These are phyloP conservation scores for Tetracladium setigerum DNA, from an alignment of 495 filamentous ascomycete species.

Conservation along the genomic window DNA sequence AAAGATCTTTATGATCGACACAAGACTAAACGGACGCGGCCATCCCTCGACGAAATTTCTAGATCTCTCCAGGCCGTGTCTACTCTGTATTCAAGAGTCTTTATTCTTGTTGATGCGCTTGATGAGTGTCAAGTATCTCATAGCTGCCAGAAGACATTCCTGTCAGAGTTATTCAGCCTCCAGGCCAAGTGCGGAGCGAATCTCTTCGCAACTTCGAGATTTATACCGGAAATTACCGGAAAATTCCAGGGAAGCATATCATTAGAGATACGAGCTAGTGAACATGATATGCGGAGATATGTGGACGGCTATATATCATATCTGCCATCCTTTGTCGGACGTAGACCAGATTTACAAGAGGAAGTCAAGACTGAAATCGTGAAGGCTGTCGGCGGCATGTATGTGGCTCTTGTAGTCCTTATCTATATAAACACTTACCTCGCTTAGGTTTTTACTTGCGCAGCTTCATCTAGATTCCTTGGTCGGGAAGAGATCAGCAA, in stretches of 20 bases:
- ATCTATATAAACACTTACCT: no score
- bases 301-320: constrained; percentile 18
- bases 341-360: constrained; percentile 18
- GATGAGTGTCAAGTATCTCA: constrained; percentile 33
- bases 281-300: constrained; percentile 29
- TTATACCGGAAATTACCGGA: constrained; percentile 25
- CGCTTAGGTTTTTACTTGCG: constrained; percentile 37
- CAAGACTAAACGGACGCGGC: constrained; percentile 12
- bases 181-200: constrained; percentile 19
- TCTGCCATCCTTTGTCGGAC: constrained; percentile 17
- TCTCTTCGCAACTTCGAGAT: constrained; percentile 34
- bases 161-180: constrained; percentile 24
- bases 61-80: constrained; percentile 17
- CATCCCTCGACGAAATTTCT: constrained; percentile 20
- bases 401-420: constrained; percentile 13
- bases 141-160: constrained; percentile 10
- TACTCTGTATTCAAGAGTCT: constrained; percentile 19
- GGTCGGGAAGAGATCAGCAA: constrained; percentile 19
- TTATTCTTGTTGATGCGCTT: constrained; percentile 40
- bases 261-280: constrained; percentile 32
- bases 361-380: constrained; percentile 26
- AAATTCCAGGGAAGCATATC: constrained; percentile 8
- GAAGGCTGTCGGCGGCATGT: constrained; percentile 34
- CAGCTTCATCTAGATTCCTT: constrained; percentile 31
- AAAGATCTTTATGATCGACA: constrained; percentile 22